A percentile compares a stretch with the other conserved stretches of the same genome.
phyloP scores from a whole-genome alignment of 352 stramenopile genomes.

The Globisporangium recalcitrans region DNA sequence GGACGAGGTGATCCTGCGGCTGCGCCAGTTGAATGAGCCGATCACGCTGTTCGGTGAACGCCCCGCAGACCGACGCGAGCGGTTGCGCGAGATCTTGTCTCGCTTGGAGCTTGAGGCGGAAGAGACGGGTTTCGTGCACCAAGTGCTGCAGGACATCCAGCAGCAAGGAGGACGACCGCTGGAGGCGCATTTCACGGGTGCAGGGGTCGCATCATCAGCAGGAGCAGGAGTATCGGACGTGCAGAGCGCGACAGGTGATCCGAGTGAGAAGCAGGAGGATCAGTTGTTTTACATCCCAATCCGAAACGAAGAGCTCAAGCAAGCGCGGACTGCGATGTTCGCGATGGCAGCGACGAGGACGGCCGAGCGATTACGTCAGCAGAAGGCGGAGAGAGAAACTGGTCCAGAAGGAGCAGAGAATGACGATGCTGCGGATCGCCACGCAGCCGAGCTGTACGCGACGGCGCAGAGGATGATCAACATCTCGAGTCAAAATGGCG shows the following conservation, averaged over 20 bases:
- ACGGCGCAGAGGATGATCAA: constrained; percentile 74
- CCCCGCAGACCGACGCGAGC: constrained; percentile 90
- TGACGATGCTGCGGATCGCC: constrained; percentile 37
- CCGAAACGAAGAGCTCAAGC: constrained; percentile 77
- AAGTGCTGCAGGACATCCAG: constrained; percentile 52
- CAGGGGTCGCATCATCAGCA: neutral
- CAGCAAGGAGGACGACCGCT: constrained; percentile 24
- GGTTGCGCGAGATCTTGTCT: constrained; percentile 89
- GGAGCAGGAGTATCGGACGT: constrained; percentile 7
- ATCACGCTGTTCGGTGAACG: constrained; percentile 96
- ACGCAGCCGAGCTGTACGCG: constrained; percentile 78
- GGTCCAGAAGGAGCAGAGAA: constrained; percentile 22
- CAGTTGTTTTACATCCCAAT: constrained; percentile 86
- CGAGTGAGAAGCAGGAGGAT: constrained; percentile 36
- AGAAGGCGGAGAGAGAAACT: constrained; percentile 37
- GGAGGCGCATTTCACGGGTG: constrained; percentile 15
- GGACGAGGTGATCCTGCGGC: constrained; percentile 84
- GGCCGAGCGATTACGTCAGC: constrained; percentile 45
- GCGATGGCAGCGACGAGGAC: constrained; percentile 69
- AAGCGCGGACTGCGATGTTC: constrained; percentile 75
- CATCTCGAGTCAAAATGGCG: constrained; percentile 92
- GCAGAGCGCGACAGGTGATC: neutral
- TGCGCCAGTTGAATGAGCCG: constrained; percentile 89
- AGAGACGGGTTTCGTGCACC: constrained; percentile 53
- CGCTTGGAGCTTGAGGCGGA: constrained; percentile 67